These are phyloP conservation scores for Orbilia ellipsospora DNA, from an alignment of 2,329 filamentous ascomycete species.

Conservation along the genomic window DNA sequence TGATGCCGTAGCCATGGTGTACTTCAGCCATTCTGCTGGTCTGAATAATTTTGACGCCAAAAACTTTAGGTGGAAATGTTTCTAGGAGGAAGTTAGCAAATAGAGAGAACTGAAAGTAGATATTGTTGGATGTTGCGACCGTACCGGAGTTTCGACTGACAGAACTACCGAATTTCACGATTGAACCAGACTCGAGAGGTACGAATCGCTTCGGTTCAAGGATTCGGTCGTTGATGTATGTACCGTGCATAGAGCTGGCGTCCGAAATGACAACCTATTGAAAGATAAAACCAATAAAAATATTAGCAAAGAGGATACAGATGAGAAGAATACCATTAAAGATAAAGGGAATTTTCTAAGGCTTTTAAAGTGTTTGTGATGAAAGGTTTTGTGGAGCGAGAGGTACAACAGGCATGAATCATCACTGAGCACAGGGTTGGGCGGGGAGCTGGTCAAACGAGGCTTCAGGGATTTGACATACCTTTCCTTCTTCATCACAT, in stretches of 20 bases:
- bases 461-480: slow-evolving; percentile 23
- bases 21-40: slow-evolving; percentile 56
- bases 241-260: slow-evolving; percentile 72
- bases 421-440: neutral
- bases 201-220: slow-evolving; percentile 60
- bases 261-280: slow-evolving; percentile 67
- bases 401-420: slow-evolving; percentile 16
- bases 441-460: slow-evolving; percentile 27
- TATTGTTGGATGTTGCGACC: neutral
- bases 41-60: slow-evolving; percentile 57
- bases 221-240: slow-evolving; percentile 67
- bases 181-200: slow-evolving; percentile 61
- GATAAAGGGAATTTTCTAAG: neutral
- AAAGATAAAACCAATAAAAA: neutral
- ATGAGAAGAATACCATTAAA: slow-evolving; percentile 57
- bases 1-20: slow-evolving; percentile 58
- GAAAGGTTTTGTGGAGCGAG: neutral
- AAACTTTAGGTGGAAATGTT: slow-evolving; percentile 58
- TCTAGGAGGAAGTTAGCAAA: slow-evolving; percentile 48
- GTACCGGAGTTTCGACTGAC: slow-evolving; percentile 66
- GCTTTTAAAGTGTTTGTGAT: neutral
- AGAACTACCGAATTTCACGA: slow-evolving; percentile 66
- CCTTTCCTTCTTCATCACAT: slow-evolving; percentile 55
- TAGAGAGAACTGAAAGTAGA: slow-evolving; percentile 34
- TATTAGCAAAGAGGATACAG: slow-evolving; percentile 55